These are phyloP conservation scores for Wickerhamiella alocasiicola DNA, from an alignment of 805 yeast species.

Conservation along the genomic window DNA sequence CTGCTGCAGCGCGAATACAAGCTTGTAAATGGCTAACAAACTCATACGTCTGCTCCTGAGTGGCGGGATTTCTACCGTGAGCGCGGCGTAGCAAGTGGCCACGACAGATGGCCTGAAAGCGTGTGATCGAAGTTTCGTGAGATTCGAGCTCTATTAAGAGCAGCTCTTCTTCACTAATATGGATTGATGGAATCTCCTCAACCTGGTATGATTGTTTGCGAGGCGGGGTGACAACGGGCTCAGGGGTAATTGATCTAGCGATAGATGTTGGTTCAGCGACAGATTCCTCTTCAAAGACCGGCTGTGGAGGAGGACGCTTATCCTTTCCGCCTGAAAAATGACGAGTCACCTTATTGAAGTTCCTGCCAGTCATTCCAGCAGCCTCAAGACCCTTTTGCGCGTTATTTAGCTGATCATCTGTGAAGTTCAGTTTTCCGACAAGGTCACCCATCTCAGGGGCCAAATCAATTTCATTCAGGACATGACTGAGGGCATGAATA, in stretches of 20 bases:
- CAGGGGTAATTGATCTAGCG: too few species aligned
- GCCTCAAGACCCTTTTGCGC: conserved; percentile 54
- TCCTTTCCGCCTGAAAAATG: conserved; percentile 28
- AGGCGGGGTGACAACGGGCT: conserved; percentile 1
- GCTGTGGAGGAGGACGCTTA: conserved; percentile 8
- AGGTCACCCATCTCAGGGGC: conserved; percentile 52
- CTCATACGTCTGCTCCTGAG: not conserved
- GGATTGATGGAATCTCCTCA: not conserved
- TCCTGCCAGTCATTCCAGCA: conserved; percentile 59
- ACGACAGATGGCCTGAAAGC: conserved; percentile 42
- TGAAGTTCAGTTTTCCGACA: conserved; percentile 49
- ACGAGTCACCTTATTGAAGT: conserved; percentile 46
- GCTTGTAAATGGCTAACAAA: conserved; percentile 15
- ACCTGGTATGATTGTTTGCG: not conserved
- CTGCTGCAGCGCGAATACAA: conserved; percentile 11
- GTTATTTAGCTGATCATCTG: conserved; percentile 52
- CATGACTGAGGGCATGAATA: conserved; percentile 72
- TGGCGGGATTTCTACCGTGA: not conserved
- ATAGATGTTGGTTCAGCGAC: not conserved
- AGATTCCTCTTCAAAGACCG: conserved; percentile 1
- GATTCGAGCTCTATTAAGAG: conserved; percentile 24
- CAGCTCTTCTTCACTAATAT: conserved; percentile 24
- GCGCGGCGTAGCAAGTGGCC: conserved; percentile 5
- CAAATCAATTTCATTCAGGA: conserved; percentile 44
- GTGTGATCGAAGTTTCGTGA: conserved; percentile 30